Evolutionary conservation across 805 yeast species (phyloP).

Genomic region (Ogataea glucozyma): DNA sequence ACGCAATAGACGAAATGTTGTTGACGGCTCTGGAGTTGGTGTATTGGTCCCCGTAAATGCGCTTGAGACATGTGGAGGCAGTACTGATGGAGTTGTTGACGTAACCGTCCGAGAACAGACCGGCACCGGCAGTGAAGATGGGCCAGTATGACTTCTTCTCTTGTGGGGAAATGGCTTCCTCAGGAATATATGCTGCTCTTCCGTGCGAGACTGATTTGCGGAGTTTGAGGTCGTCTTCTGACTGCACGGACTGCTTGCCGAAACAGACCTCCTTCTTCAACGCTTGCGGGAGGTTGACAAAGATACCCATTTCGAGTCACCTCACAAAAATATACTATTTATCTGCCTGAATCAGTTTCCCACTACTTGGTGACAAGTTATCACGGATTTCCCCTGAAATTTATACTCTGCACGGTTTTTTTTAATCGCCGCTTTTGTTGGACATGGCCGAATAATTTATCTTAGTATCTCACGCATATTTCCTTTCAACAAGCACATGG

Average conservation of each 20-base stretch:
- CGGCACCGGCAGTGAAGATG: slow-evolving; percentile 84
- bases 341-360: not conserved
- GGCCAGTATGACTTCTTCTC: slow-evolving; percentile 50
- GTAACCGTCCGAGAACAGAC: slow-evolving; percentile 91
- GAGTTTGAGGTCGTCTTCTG: slow-evolving; percentile 23
- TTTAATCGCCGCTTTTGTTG: slow-evolving; percentile 1
- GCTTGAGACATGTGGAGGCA: slow-evolving; percentile 67
- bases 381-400: slow-evolving; percentile 4
- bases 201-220: slow-evolving; percentile 25
- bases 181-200: slow-evolving; percentile 23
- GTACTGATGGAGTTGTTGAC: slow-evolving; percentile 82
- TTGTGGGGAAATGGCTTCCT: slow-evolving; percentile 27
- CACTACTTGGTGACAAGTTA: too few species aligned
- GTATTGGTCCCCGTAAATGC: slow-evolving; percentile 65
- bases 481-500: not conserved
- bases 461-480: slow-evolving; percentile 1
- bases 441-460: not conserved
- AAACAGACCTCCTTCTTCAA: slow-evolving; percentile 30
- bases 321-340: too few species aligned
- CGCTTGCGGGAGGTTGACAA: slow-evolving; percentile 14
- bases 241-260: slow-evolving; percentile 24
- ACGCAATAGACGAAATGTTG: slow-evolving; percentile 84
- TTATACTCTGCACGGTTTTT: slow-evolving; percentile 6
- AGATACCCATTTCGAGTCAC: slow-evolving; percentile 10
- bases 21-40: slow-evolving; percentile 66